Evolutionary conservation across 352 stramenopile genomes (phyloP), one percentile per base, ranked within the genome.

Genomic region (Phytophthora lateralis): DNA sequence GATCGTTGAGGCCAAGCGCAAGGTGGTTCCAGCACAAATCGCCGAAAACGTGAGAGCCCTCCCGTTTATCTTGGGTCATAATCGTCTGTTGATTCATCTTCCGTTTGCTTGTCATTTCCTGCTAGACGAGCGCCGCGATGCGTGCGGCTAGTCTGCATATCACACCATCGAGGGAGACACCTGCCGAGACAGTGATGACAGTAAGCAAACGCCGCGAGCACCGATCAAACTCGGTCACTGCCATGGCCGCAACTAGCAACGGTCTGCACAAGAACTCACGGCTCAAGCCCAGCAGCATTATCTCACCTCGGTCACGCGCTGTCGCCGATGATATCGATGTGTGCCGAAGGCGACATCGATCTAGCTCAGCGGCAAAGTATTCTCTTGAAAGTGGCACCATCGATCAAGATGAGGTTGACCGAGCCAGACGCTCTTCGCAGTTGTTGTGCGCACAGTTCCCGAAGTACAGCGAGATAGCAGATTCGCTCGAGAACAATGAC

Each of bases 1-100:
- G 7, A 61, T 88, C 6, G 80, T 93, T 41, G 78, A 90, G 55
- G 84, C 81, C 21, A 89, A 88, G 29, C 80, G 80, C 20, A 72
- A 72, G 6, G 72, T 93, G 38, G 34, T 88, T 30, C 49, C 82
- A 18, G 52, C 61, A 14, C 55, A 66, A 18, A 71, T 90, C 53
- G 51, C 64, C 4, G 62, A 72, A n/a, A 73, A 88, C 18, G 81
- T 91, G 53, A 21, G 62, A 15, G 3, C 2, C 3, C 2, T 27
- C 8, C 6, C 15, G 38, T 17, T 42, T n/a, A 42, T 26, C 5
- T 24, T 45, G 27, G 9, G 20, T 59, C 15, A 32, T 18, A 35
- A 24, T 46, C 4, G 32, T 24, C 14, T 38, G 8, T 10, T 59
- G 7, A 54, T 37, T 24, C 15, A 35, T 24, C 37, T 27, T 27